These are phyloP conservation scores for Tolypocladium guangdongense DNA, from an alignment of 2,329 filamentous ascomycete genomes.

Conservation along the genomic window DNA sequence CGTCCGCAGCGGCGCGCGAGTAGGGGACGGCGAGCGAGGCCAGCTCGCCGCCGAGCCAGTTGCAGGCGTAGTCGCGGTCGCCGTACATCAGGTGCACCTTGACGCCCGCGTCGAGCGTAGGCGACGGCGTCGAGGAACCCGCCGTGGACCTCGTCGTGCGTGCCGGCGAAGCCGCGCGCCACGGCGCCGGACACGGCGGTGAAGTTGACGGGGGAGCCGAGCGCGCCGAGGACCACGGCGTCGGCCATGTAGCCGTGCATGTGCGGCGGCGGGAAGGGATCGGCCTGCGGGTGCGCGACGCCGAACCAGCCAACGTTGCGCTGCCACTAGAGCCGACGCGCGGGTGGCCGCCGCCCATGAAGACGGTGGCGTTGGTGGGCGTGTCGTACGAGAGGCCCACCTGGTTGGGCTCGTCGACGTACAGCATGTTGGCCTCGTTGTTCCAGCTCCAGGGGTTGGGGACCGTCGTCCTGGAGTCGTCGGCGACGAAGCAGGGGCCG, in stretches of 20 bases:
- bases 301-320: conserved; percentile 47
- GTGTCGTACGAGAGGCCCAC: conserved; percentile 58
- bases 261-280: conserved; percentile 54
- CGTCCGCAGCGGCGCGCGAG: conserved; percentile 47
- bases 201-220: conserved; percentile 53
- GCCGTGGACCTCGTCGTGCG: conserved; percentile 46
- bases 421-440: conserved; percentile 38
- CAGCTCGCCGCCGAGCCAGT: conserved; percentile 60
- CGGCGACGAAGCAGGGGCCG: conserved; percentile 39
- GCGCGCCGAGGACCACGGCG: conserved; percentile 40
- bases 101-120: conserved; percentile 45
- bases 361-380: conserved; percentile 49
- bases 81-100: conserved; percentile 63
- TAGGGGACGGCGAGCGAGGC: conserved; percentile 53
- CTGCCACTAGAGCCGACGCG: conserved; percentile 41
- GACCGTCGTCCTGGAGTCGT: conserved; percentile 38
- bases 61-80: conserved; percentile 49
- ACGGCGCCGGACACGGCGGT: conserved; percentile 31
- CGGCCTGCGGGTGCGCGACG: conserved; percentile 41
- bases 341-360: conserved; percentile 38
- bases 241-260: conserved; percentile 53
- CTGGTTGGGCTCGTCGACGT: conserved; percentile 53
- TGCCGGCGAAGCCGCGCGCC: conserved; percentile 45
- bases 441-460: conserved; percentile 56
- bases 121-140: conserved; percentile 40